Conservation (phyloP, 2,329 filamentous ascomycete genomes). For the Grosmannia clavigera region DNA sequence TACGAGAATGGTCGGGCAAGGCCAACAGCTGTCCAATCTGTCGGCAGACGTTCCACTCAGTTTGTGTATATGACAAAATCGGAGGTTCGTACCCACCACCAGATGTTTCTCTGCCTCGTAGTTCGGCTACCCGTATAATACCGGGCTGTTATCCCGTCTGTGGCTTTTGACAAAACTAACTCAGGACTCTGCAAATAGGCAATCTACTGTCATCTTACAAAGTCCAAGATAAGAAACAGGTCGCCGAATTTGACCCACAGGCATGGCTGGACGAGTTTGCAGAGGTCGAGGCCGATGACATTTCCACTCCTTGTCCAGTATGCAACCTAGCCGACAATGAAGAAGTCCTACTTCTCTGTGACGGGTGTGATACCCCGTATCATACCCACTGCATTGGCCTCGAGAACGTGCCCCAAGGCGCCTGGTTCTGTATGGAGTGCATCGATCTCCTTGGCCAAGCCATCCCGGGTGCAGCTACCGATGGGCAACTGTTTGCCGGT, state of each 20-base stretch:
- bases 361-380: constrained; percentile 78
- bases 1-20: constrained; percentile 89
- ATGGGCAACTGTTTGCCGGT: constrained; percentile 9
- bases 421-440: constrained; percentile 91
- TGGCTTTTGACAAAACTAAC: not conserved
- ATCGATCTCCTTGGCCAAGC: constrained; percentile 34
- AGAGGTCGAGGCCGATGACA: constrained; percentile 62
- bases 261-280: constrained; percentile 59
- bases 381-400: constrained; percentile 88
- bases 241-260: constrained; percentile 75
- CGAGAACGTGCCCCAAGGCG: constrained; percentile 58
- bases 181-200: constrained; percentile 24
- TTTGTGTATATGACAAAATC: constrained; percentile 68
- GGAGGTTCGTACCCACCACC: constrained; percentile 45
- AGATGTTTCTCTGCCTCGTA: not conserved
- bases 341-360: constrained; percentile 77
- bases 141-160: not conserved
- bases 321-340: constrained; percentile 74
- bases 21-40: constrained; percentile 98
- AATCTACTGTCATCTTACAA: constrained; percentile 43
- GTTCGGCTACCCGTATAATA: not conserved
- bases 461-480: constrained; percentile 19
- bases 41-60: constrained; percentile 78
- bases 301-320: constrained; percentile 65
- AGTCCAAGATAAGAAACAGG: constrained; percentile 77